phyloP scores from a whole-genome alignment of 129 eudicot genomes.

The Smallanthus sonchifolius region DNA sequence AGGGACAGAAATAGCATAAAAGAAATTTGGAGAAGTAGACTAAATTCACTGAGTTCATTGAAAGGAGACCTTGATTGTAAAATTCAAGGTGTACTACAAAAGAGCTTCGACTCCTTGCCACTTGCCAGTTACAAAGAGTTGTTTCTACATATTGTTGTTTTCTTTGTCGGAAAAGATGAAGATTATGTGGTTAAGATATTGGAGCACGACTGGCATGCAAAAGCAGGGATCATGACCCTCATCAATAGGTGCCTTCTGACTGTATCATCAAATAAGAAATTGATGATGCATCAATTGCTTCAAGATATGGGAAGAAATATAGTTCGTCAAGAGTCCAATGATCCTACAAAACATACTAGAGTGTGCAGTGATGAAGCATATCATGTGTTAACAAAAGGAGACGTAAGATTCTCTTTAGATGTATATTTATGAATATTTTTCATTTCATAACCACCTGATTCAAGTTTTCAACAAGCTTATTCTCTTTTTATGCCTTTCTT shows the following conservation, averaged over 20 bases:
- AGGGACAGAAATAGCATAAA: no score
- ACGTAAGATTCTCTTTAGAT: background rate
- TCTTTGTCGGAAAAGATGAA: constrained; percentile 26
- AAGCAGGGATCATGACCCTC: constrained; percentile 15
- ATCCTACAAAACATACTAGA: constrained; percentile 21
- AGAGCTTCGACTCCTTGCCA: constrained; percentile 9
- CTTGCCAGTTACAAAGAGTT: constrained; percentile 9
- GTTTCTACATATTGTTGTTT: constrained; percentile 41
- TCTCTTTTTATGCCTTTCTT: background rate
- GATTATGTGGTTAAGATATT: constrained; percentile 4
- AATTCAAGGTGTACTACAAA: background rate
- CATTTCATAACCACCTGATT: background rate
- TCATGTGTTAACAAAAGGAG: constrained; percentile 1
- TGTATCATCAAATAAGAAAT: constrained; percentile 11
- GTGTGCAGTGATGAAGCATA: constrained; percentile 15
- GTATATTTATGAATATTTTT: background rate
- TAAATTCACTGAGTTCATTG: constrained; percentile 3
- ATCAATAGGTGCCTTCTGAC: constrained; percentile 19
- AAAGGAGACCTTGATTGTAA: constrained; percentile 1
- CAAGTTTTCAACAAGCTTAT: background rate
- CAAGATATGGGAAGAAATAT: background rate
- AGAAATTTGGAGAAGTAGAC: constrained; percentile 6
- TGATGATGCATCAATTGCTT: constrained; percentile 25
- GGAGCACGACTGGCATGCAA: constrained; percentile 15
- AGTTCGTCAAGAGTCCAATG: constrained; percentile 14